Base-by-base conservation (phyloP, 2,329 filamentous ascomycete species). In the Trichoderma sp. region DNA sequence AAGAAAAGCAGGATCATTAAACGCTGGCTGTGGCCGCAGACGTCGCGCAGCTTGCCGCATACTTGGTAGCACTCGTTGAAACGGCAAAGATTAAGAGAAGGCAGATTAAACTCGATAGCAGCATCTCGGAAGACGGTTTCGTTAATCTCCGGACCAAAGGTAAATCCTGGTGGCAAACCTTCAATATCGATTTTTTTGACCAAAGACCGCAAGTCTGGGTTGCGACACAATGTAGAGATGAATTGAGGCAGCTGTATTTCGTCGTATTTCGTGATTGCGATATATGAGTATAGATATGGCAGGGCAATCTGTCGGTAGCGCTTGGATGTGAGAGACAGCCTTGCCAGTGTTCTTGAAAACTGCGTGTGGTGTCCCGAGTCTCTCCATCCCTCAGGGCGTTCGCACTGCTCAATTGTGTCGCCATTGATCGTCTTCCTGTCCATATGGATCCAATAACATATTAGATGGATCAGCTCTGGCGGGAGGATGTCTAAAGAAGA, bases 311-410 rank as follows among this genome's bases (percentile, higher is more conserved):
- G 28, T 24, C 6, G 54, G 28, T 66, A 66, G 28, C 54, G 39
- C 24, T 59, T 66, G 2, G 64, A 66, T 26, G 54, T 21, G 16
- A 59, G 54, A 0, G 39, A 66, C 21, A 66, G 26, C 2, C 55
- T 66, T 3, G 64, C 64, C 26, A 66, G 39, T 28, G 39, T 59
- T 59, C 37, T 32, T 21, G 64, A 51, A 30, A 58, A 66, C n/a
- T 59, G 52, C 2, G 74, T 75, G 51, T 28, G 51, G 16, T 28
- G 2, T 6, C 32, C 37, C 13, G 26, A n/a, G 8, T 32, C 10
- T 32, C 24, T 32, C 26, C 54, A 32, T 32, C 54, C 54, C 16
- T 28, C 26, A 1, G 26, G 54, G 28, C 30, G 26, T 18, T 32
- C 24, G 21, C 54, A 18, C 54, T 26, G 54, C 54, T 26, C 14